Evolutionary conservation across 2,329 filamentous ascomycete species (phyloP), one percentile per base, ranked within the genome.

Genomic region (Neocatenulostroma microsporum): DNA sequence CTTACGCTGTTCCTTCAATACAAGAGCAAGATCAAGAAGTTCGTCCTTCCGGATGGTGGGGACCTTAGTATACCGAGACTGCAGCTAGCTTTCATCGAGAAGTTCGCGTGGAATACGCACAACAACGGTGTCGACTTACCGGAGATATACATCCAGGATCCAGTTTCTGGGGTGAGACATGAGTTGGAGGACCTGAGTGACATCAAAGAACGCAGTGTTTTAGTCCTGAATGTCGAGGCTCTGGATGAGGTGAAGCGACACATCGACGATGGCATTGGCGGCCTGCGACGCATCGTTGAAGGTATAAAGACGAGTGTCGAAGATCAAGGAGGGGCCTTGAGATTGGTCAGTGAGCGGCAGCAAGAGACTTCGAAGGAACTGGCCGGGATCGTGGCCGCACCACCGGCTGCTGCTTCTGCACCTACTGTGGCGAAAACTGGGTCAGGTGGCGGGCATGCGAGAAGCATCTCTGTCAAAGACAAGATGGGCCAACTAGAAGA

Each of bases 91-190:
- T 98, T 98, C 52, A 98, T 98, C 50, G 91, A 98, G 50, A 98
- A 95, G 58, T 98, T 98, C 57, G 91, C 89, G 0, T 98, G 93
- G 88, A 96, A 94, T 52, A 95, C 89, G 1, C 88, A 96, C 51
- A 82, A 86, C 42, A 93, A 95, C 53, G 91, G 91, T 6, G 77
- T 79, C 11, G 91, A 98, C 57, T 66, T 98, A 30, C 91, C 91
- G 0, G 91, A 98, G 52, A 96, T 98, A 12, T 95, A 98, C 59
- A 91, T 98, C 12, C 91, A 98, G 60, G 91, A 98, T 58, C 82
- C 88, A 0, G 75, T 95, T 2, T 96, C 91, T 7, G 91, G 91
- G 1, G 84, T 98, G n/a, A 82, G 91, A 12, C 89, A 98, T 59
- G 91, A 98, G 63, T 67, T 98, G 17, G 91, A 98, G 59, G 91